Conservation (phyloP, 208 protist species). For the Balamuthia mandrillaris region DNA sequence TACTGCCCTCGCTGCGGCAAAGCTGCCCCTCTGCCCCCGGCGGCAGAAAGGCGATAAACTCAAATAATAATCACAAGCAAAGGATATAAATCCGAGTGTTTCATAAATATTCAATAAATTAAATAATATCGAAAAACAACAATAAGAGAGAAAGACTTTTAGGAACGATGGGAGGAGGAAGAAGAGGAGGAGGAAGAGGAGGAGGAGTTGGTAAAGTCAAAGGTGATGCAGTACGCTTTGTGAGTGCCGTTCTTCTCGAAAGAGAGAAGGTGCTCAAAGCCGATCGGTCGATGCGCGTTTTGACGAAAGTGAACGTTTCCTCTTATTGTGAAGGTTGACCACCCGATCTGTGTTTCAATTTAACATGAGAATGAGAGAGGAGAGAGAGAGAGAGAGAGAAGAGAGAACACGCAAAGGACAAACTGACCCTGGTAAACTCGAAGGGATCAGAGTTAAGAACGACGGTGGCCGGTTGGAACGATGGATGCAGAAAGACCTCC, state of each 20-base stretch:
- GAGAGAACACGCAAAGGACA: not conserved
- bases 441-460: not conserved
- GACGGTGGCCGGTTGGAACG: not conserved
- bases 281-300: not conserved
- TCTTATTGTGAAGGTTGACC: not conserved
- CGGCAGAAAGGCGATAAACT: no score
- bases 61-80: no score
- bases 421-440: not conserved
- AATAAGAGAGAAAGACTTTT: no score
- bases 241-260: slow-evolving; percentile 27
- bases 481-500: slow-evolving; percentile 10
- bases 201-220: not conserved
- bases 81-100: no score
- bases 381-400: not conserved
- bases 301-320: slow-evolving; percentile 4
- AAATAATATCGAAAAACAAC: no score
- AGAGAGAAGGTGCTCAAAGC: slow-evolving; percentile 22
- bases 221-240: slow-evolving; percentile 16
- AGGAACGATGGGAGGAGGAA: no score
- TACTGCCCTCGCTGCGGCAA: no score
- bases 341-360: not conserved
- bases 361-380: not conserved
- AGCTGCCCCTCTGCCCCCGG: no score
- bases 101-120: no score
- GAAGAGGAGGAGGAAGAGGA: no score